Evolutionary conservation across 2,329 filamentous ascomycete genomes (phyloP), one percentile per base, ranked within the genome.

Genomic region (Scytalidium lignicola): DNA sequence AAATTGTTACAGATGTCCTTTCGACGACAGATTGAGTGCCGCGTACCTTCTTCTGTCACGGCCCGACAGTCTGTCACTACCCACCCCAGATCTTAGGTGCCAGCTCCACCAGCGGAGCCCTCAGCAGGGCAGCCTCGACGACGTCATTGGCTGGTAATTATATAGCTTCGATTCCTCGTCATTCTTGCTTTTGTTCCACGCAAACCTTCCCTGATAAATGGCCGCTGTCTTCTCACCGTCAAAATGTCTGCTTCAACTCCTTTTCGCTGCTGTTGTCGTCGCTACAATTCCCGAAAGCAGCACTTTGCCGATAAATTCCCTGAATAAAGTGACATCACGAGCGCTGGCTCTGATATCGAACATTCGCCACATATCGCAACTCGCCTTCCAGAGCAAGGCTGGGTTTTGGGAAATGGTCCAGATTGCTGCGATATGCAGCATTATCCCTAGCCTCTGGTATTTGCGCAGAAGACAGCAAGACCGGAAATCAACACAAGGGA

Each of bases 401-500:
- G 52, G 45, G 32, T 17, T 51, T 29, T 57, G 53, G 55, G 58
- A 58, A 20, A 58, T 59, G 55, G 49, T 55, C 28, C 50, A 55
- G 43, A 52, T 60, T 22, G 43, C 29, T 42, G 41, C 21, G 13
- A 44, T 12, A 32, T 63, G 45, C 40, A 48, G 52, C 48, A 20
- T 52, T 26, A 13, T 58, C 40, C 58, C 56, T 39, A 52, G 56
- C 29, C 46, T 60, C 41, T 63, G 54, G 55, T 61, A 47, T 52
- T 41, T 58, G 39, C 52, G 51, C 37, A 50, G 50, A 40, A 47
- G 44, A 46, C 45, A 49, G 44, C 54, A 44, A 41, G 45, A 54
- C 13, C 51, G 51, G 44, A 55, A 50, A 28, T 51, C 51, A n/a
- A 19, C 42, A 39, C 52, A 51, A 12, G 55, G 42, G 40, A 50